phyloP scores from a whole-genome alignment of 2,329 filamentous ascomycete species.

The Dactylellina parvicollis region DNA sequence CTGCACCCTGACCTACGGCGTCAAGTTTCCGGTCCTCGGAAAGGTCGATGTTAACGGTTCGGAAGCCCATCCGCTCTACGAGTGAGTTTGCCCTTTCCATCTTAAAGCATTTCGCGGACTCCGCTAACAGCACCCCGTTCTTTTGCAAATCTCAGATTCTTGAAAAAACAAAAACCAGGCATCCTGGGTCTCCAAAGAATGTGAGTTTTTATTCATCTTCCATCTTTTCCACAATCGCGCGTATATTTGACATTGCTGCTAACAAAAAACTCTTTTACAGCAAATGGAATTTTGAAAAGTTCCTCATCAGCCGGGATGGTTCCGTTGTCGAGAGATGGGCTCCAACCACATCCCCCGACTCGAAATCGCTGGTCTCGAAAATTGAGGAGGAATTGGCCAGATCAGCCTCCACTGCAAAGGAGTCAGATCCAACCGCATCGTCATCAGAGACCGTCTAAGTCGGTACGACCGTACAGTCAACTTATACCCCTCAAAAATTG shows the following conservation, averaged over 20 bases:
- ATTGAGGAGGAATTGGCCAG: constrained; percentile 79
- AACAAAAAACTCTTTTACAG: constrained; percentile 26
- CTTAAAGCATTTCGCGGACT: background rate
- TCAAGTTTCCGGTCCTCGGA: constrained; percentile 87
- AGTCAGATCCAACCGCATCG: background rate
- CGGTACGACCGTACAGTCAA: too few relatives aligned
- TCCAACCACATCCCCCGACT: constrained; percentile 86
- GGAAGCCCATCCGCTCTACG: constrained; percentile 78
- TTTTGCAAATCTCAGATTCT: constrained; percentile 46
- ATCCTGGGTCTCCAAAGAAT: constrained; percentile 86
- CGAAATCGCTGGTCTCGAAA: constrained; percentile 76
- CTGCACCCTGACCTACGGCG: constrained; percentile 94
- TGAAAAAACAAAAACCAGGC: constrained; percentile 78
- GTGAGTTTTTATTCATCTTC: constrained; percentile 21
- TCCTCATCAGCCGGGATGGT: constrained; percentile 85
- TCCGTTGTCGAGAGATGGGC: constrained; percentile 87
- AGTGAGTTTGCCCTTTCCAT: constrained; percentile 63
- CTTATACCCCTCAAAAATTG: too few relatives aligned
- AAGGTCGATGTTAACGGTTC: constrained; percentile 96
- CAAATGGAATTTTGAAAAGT: constrained; percentile 99
- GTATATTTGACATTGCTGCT: too few relatives aligned
- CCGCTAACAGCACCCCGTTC: background rate
- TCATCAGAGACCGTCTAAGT: background rate
- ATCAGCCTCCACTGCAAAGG: constrained; percentile 58
- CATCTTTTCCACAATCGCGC: background rate